Percentiles rank a stretch among this genome's conserved stretches.
These are phyloP conservation scores for Claviceps arundinis DNA, from an alignment of 2,329 filamentous ascomycete species.

Conservation along the genomic window DNA sequence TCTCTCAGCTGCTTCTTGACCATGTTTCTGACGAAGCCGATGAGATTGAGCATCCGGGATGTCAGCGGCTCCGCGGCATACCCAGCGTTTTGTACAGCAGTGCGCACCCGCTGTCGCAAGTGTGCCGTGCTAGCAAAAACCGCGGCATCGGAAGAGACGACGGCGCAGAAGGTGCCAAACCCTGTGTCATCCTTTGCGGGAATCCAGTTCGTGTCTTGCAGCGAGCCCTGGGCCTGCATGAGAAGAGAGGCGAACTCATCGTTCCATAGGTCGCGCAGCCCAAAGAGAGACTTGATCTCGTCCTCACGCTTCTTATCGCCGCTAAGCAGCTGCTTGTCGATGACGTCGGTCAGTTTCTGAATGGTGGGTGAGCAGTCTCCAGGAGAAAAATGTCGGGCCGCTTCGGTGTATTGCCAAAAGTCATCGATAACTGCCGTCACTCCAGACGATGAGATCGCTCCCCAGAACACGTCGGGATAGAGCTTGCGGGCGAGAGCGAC, in stretches of 20 bases:
- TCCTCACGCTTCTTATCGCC: slow-evolving; percentile 27
- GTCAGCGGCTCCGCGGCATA: slow-evolving; percentile 25
- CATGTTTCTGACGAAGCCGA: slow-evolving; percentile 27
- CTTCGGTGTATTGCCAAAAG: slow-evolving; percentile 52
- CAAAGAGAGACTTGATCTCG: slow-evolving; percentile 34
- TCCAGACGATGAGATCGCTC: slow-evolving; percentile 66
- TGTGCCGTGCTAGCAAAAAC: slow-evolving; percentile 29
- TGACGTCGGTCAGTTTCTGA: slow-evolving; percentile 39
- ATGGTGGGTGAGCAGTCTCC: slow-evolving; percentile 51
- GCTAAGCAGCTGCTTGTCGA: slow-evolving; percentile 26
- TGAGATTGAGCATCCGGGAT: slow-evolving; percentile 36
- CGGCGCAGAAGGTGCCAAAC: slow-evolving; percentile 35
- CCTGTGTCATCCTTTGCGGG: slow-evolving; percentile 26
- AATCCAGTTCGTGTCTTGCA: slow-evolving; percentile 42
- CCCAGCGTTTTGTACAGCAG: slow-evolving; percentile 28
- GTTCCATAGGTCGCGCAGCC: slow-evolving; percentile 28
- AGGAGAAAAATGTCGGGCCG: slow-evolving; percentile 34
- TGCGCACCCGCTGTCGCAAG: slow-evolving; percentile 20
- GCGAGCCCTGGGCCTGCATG: slow-evolving; percentile 24
- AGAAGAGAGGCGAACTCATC: slow-evolving; percentile 36
- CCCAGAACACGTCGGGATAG: slow-evolving; percentile 71
- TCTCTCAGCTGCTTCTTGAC: slow-evolving; percentile 13
- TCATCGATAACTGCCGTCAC: slow-evolving; percentile 68
- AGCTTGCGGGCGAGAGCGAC: slow-evolving; percentile 62
- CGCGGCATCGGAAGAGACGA: slow-evolving; percentile 26